Evolutionary conservation across 1,284 basidiomycete species (phyloP).

Genomic region (Wolfiporia cocos): DNA sequence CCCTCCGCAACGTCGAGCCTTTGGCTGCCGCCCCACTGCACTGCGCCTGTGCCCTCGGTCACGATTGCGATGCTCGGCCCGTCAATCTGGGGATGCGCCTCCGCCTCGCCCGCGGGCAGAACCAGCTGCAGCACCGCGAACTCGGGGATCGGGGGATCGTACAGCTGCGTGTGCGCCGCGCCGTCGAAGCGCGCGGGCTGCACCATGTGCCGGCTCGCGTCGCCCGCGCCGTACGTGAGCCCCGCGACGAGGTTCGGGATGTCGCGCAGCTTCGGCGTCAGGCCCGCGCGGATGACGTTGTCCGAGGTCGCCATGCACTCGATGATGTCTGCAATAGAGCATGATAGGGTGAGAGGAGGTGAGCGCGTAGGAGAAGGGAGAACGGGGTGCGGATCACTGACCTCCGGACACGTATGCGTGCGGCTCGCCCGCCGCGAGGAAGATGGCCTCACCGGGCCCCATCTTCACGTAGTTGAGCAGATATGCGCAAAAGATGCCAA

Average conservation of each 20-base stretch:
- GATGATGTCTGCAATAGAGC: slow-evolving; percentile 72
- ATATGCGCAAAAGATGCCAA: slow-evolving; percentile 94
- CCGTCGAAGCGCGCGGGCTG: slow-evolving; percentile 45
- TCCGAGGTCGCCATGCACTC: slow-evolving; percentile 99
- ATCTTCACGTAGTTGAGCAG: slow-evolving; percentile 85
- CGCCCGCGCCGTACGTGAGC: slow-evolving; percentile 80
- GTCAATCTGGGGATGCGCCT: slow-evolving; percentile 54
- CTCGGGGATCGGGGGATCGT: slow-evolving; percentile 91
- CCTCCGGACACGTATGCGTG: slow-evolving; percentile 95
- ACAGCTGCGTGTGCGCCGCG: slow-evolving; percentile 46
- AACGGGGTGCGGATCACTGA: slow-evolving; percentile 26
- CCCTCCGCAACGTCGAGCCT: slow-evolving; percentile 55
- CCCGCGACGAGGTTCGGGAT: slow-evolving; percentile 85
- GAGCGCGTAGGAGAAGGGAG: too few relatives aligned
- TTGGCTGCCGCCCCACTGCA: slow-evolving; percentile 37
- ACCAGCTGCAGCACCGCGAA: slow-evolving; percentile 79
- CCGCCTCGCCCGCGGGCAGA: slow-evolving; percentile 40
- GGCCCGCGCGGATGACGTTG: slow-evolving; percentile 97
- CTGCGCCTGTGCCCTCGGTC: slow-evolving; percentile 60
- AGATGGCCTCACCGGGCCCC: slow-evolving; percentile 85
- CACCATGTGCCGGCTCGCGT: slow-evolving; percentile 67
- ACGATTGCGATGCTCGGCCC: slow-evolving; percentile 87
- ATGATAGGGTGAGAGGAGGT: background rate
- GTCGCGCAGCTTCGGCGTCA: slow-evolving; percentile 95
- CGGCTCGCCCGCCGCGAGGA: slow-evolving; percentile 93